Percentiles rank a stretch among this genome's conserved stretches.
Conservation (phyloP, 2,329 filamentous ascomycete species). For the Exophiala sp. region DNA sequence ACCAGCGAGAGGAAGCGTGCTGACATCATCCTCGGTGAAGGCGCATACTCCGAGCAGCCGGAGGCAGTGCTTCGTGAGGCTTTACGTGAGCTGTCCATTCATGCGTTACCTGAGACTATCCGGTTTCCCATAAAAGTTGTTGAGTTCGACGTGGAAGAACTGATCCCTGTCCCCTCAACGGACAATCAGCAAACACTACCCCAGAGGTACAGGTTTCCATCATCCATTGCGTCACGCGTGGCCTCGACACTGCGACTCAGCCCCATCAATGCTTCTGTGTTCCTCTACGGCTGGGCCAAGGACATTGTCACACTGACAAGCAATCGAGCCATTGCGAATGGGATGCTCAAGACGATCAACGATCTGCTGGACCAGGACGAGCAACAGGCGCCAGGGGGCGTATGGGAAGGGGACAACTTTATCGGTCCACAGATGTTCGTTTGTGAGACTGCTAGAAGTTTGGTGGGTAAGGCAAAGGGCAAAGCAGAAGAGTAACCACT, state of each 20-base stretch:
- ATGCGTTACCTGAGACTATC: constrained; percentile 52
- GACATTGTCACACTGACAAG: constrained; percentile 66
- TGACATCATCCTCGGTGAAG: constrained; percentile 54
- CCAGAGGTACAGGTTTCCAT: constrained; percentile 2
- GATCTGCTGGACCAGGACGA: constrained; percentile 21
- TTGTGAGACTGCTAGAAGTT: constrained; percentile 61
- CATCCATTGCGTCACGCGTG: constrained; percentile 4
- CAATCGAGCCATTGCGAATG: constrained; percentile 64
- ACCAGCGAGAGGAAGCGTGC: constrained; percentile 59
- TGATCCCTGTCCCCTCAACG: not conserved
- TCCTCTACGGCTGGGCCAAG: constrained; percentile 66
- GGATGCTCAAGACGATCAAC: constrained; percentile 50
- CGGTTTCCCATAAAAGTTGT: constrained; percentile 60
- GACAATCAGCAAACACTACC: not conserved
- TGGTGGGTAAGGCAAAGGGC: constrained; percentile 64
- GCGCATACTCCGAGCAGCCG: constrained; percentile 33
- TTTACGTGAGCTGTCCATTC: constrained; percentile 26
- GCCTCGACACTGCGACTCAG: constrained; percentile 44
- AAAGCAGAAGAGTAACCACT: constrained; percentile 27
- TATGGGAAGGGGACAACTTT: constrained; percentile 47
- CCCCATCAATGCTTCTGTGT: constrained; percentile 65
- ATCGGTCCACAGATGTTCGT: constrained; percentile 62
- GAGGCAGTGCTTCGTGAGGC: constrained; percentile 48
- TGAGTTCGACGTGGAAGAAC: constrained; percentile 41
- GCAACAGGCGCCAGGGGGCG: constrained; percentile 36